phyloP scores from a whole-genome alignment of 2,329 filamentous ascomycete species.

The Trichoderma koningii region DNA sequence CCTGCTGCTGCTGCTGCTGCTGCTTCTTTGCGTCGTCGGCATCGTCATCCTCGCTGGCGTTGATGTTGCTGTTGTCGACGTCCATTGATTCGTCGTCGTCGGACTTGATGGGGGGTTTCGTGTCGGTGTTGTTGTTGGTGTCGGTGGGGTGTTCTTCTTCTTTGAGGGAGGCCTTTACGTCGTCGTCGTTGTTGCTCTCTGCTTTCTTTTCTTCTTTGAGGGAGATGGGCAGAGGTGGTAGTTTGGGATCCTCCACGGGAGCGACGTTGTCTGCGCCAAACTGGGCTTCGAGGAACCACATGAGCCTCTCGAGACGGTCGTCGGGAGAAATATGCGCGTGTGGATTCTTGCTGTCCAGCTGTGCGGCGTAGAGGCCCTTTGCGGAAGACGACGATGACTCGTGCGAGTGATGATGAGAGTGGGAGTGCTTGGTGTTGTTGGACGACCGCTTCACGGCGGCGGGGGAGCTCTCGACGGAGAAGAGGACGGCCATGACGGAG shows the following conservation, averaged over 20 bases:
- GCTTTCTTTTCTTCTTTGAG: slow-evolving; percentile 31
- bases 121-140: not conserved
- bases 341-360: slow-evolving; percentile 56
- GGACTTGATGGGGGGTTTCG: not conserved
- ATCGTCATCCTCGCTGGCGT: not conserved
- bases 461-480: slow-evolving; percentile 90
- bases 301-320: slow-evolving; percentile 79
- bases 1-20: slow-evolving; percentile 39
- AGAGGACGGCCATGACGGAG: slow-evolving; percentile 87
- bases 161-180: not conserved
- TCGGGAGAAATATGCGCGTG: slow-evolving; percentile 71
- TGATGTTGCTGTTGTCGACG: not conserved
- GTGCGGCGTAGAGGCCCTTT: slow-evolving; percentile 47
- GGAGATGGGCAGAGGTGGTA: slow-evolving; percentile 43
- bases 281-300: slow-evolving; percentile 96
- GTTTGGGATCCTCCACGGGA: slow-evolving; percentile 69
- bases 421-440: slow-evolving; percentile 38
- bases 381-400: slow-evolving; percentile 1
- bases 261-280: slow-evolving; percentile 83
- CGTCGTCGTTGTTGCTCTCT: not conserved
- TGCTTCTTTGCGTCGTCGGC: slow-evolving; percentile 34
- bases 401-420: slow-evolving; percentile 36
- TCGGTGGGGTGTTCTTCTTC: not conserved
- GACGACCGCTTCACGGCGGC: slow-evolving; percentile 79
- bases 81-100: slow-evolving; percentile 13